Base-by-base conservation (phyloP, 305 asterid genomes). In the Fraxinus sp. region DNA sequence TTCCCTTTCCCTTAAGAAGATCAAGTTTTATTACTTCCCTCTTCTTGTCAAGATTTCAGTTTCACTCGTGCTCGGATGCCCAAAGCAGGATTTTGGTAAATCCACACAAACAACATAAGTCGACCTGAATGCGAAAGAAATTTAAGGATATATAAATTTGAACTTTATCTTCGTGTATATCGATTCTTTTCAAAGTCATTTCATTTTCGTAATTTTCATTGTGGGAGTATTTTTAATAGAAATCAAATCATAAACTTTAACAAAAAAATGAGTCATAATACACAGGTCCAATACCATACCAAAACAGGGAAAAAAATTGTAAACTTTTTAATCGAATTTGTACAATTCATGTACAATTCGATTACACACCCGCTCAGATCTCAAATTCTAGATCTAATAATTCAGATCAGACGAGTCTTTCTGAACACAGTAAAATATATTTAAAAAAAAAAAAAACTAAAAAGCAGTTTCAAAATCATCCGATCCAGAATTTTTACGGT, bases 361-460 rank as follows among this genome's bases (percentile, higher is more conserved):
- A 36, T 72, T 28, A 14, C 32, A 8, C 37, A 35, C 49, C 20
- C 52, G 49, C 9, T 32, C 44, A 26, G 11, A 78, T 84, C 82
- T 7, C 22, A 77, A 84, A 26, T 46, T 49, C 49, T 81, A 68
- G 87, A 85, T 85, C 87, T 83, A 78, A 68, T 26, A 62, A 64
- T 64, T 70, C 80, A 74, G 41, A 83, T 80, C 82, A 46, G 78
- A 52, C 18, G n/a, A 74, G 57, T 3, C n/a, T 46, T 46, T 46
- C 3, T 11, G 57, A 46, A 46, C 0, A 13, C n/a, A 46, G n/a
- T 46, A 13, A 13, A 46, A 11, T 46, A 46, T 13, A 13, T 46
- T 11, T 46, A 2, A 2, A 44, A 11, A 46, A 11, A 3, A 11
- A 11, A 46, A 46, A 11, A 2, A 9, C 49, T 11, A 44, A 11